phyloP scores from a whole-genome alignment of 2,329 filamentous ascomycete species.

The Monilinia aucupariae region DNA sequence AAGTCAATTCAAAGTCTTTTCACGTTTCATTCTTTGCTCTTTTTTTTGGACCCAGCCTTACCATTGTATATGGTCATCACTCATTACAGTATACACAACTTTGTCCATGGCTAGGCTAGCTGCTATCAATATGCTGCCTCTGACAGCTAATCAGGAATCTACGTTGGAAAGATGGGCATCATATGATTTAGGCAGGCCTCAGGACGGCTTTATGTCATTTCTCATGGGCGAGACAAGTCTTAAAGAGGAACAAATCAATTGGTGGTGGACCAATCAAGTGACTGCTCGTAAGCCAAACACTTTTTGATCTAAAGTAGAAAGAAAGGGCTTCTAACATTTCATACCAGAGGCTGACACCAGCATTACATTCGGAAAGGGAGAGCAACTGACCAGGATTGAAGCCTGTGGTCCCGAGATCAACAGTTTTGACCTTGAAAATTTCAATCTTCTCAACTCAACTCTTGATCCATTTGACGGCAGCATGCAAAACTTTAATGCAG shows the following conservation, averaged over 20 bases:
- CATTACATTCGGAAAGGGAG: background rate
- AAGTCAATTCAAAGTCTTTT: background rate
- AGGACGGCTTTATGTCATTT: conserved; percentile 17
- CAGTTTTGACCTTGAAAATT: background rate
- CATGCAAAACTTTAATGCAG: background rate
- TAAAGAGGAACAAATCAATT: conserved; percentile 6
- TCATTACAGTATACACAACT: background rate
- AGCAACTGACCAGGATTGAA: background rate
- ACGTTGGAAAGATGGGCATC: conserved; percentile 21
- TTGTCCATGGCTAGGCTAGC: background rate
- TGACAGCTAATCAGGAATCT: conserved; percentile 22
- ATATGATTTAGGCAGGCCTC: conserved; percentile 17
- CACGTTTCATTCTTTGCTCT: background rate
- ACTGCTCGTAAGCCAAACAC: conserved; percentile 6
- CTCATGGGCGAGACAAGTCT: conserved; percentile 20
- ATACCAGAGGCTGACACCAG: background rate
- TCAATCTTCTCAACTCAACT: background rate
- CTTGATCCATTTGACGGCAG: background rate
- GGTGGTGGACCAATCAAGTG: conserved; percentile 20
- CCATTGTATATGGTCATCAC: background rate
- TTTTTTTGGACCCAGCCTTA: background rate
- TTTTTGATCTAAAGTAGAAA: background rate
- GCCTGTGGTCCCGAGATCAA: background rate
- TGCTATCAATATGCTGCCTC: conserved; percentile 15
- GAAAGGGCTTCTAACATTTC: background rate